Conservation (phyloP, 2,329 filamentous ascomycete genomes). For the Fusarium redolens region DNA sequence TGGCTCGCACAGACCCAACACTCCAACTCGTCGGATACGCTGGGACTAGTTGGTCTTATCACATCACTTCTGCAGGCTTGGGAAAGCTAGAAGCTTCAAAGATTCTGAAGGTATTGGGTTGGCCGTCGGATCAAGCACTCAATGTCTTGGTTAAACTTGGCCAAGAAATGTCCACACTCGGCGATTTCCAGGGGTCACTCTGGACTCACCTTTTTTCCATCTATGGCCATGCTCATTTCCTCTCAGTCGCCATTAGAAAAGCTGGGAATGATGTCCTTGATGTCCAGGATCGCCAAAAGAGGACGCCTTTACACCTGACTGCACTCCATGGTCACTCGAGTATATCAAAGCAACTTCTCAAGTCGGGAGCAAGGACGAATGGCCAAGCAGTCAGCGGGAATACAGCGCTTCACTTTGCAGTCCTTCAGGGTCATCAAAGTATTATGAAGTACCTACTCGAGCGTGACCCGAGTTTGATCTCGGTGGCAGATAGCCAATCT, state of each 20-base stretch:
- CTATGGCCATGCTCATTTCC: background rate
- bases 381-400: background rate
- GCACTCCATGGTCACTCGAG: background rate
- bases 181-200: background rate
- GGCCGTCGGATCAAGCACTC: background rate
- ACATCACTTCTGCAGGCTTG: background rate
- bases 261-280: background rate
- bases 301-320: background rate
- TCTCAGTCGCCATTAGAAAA: background rate
- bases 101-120: background rate
- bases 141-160: background rate
- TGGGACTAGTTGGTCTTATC: background rate
- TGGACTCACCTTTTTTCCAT: background rate
- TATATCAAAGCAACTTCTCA: background rate
- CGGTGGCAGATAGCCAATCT: background rate
- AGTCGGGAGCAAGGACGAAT: background rate
- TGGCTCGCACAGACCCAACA: background rate
- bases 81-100: background rate
- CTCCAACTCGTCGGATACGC: background rate
- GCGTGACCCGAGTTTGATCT: background rate
- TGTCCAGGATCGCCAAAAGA: background rate
- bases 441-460: slow-evolving; percentile 1
- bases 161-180: background rate
- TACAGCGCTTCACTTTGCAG: slow-evolving; percentile 1
- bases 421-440: background rate